phyloP scores from a whole-genome alignment of 2,329 filamentous ascomycete genomes.

The Diaporthe sp. region DNA sequence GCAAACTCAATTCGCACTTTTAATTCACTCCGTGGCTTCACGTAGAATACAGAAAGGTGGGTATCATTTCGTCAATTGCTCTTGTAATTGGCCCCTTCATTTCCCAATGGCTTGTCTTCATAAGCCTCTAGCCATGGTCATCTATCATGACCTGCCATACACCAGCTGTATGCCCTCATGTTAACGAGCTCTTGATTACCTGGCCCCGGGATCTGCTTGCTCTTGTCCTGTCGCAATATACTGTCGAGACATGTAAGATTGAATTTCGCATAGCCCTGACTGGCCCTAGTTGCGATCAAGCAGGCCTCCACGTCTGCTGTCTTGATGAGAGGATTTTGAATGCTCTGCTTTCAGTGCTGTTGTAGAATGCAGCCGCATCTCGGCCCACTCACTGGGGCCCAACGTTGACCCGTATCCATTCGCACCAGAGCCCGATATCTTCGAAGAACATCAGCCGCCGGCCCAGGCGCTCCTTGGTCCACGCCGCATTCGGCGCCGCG shows the following conservation, averaged over 20 bases:
- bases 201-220: not conserved
- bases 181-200: not conserved
- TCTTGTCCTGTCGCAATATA: not conserved
- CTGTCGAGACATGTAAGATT: too few species aligned
- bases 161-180: not conserved
- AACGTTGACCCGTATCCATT: slow-evolving; percentile 60
- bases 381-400: slow-evolving; percentile 40
- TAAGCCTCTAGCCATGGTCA: not conserved
- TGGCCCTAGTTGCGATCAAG: not conserved
- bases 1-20: not conserved
- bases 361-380: not conserved
- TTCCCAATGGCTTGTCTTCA: slow-evolving; percentile 1
- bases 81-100: slow-evolving; percentile 7
- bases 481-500: slow-evolving; percentile 26
- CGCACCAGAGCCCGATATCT: slow-evolving; percentile 65
- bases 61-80: slow-evolving; percentile 18
- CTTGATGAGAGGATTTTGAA: not conserved
- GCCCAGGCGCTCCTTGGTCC: slow-evolving; percentile 57
- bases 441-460: slow-evolving; percentile 62
- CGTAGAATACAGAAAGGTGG: slow-evolving; percentile 3
- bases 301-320: not conserved
- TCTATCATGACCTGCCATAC: not conserved
- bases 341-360: not conserved
- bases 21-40: slow-evolving; percentile 1
- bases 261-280: not conserved